A percentile compares a stretch with the other conserved stretches of the same genome.
phyloP scores from a whole-genome alignment of 768 basidiomycete genomes.

The Glaciozyma antarctica region DNA sequence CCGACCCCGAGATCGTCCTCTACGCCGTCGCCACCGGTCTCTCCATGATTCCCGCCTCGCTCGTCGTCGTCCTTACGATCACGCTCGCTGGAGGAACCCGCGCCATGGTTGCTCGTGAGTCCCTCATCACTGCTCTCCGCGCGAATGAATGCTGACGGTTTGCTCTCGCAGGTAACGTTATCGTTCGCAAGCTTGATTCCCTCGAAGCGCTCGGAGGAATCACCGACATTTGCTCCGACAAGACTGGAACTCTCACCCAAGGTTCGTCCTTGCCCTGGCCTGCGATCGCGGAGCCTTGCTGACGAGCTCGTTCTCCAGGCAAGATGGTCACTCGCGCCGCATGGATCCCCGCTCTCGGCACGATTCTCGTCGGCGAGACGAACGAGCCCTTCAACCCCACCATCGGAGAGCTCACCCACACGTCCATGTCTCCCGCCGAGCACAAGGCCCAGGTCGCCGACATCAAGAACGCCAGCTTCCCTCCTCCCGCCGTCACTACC shows the following conservation, averaged over 20 bases:
- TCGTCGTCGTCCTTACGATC: slow-evolving; percentile 44
- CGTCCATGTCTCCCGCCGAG: slow-evolving; percentile 14
- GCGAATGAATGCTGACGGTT: slow-evolving; percentile 15
- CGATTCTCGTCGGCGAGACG: slow-evolving; percentile 33
- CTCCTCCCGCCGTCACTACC: not conserved
- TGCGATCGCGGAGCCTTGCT: too few relatives aligned
- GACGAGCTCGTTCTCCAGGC: slow-evolving; percentile 32
- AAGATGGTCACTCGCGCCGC: slow-evolving; percentile 45
- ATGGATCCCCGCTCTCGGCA: slow-evolving; percentile 40
- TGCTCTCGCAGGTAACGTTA: slow-evolving; percentile 38
- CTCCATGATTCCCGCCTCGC: slow-evolving; percentile 31
- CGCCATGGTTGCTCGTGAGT: slow-evolving; percentile 45
- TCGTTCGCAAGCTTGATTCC: slow-evolving; percentile 38
- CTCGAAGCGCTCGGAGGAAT: slow-evolving; percentile 43
- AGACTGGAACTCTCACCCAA: slow-evolving; percentile 44
- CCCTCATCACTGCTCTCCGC: slow-evolving; percentile 41
- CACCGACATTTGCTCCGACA: slow-evolving; percentile 45
- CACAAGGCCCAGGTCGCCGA: slow-evolving; percentile 35
- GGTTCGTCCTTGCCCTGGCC: slow-evolving; percentile 1
- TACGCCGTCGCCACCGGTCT: slow-evolving; percentile 31
- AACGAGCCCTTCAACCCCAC: slow-evolving; percentile 33
- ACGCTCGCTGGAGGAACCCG: slow-evolving; percentile 48
- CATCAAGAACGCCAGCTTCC: slow-evolving; percentile 18
- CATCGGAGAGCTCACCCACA: slow-evolving; percentile 24
- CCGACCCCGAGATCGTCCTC: slow-evolving; percentile 32